These are phyloP conservation scores for Tricholoma flavovirens DNA, from an alignment of 768 basidiomycete species.

Conservation along the genomic window DNA sequence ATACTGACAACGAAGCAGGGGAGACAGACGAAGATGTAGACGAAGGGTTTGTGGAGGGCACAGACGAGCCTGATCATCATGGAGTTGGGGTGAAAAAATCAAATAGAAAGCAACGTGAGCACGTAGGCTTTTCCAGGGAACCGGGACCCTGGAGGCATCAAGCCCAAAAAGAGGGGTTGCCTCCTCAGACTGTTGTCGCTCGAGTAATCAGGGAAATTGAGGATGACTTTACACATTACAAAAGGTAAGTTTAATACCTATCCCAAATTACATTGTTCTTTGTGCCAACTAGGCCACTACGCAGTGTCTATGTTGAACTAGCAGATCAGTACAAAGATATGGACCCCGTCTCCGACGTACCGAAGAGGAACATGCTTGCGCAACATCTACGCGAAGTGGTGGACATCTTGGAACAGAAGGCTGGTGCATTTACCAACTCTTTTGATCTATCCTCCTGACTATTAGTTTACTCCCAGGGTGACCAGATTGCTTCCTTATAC, in stretches of 20 bases:
- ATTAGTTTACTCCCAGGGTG: constrained; percentile 49
- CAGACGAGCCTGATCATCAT: constrained; percentile 29
- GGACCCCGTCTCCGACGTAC: constrained; percentile 77
- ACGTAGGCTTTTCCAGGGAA: constrained; percentile 21
- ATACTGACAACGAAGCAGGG: constrained; percentile 7
- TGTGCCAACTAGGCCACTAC: constrained; percentile 2
- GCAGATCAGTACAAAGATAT: constrained; percentile 91
- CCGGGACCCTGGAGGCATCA: constrained; percentile 23
- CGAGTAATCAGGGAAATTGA: constrained; percentile 85
- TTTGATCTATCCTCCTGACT: constrained; percentile 1
- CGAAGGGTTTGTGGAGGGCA: constrained; percentile 44
- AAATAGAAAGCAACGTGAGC: constrained; percentile 29
- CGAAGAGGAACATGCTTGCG: constrained; percentile 80
- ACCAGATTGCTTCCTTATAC: constrained; percentile 91
- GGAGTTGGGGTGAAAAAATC: constrained; percentile 7
- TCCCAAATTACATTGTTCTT: constrained; percentile 2
- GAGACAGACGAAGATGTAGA: constrained; percentile 26
- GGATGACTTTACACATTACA: constrained; percentile 93
- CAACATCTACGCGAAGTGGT: constrained; percentile 88
- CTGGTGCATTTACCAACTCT: constrained; percentile 21
- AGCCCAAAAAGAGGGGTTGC: constrained; percentile 41
- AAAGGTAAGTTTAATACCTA: constrained; percentile 55
- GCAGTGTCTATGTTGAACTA: constrained; percentile 83
- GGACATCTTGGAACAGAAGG: constrained; percentile 89
- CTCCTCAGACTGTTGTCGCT: constrained; percentile 83